Evolutionary conservation across 2,329 filamentous ascomycete species (phyloP), one percentile per base, ranked within the genome.

Genomic region (Trichoderma atroviride): DNA sequence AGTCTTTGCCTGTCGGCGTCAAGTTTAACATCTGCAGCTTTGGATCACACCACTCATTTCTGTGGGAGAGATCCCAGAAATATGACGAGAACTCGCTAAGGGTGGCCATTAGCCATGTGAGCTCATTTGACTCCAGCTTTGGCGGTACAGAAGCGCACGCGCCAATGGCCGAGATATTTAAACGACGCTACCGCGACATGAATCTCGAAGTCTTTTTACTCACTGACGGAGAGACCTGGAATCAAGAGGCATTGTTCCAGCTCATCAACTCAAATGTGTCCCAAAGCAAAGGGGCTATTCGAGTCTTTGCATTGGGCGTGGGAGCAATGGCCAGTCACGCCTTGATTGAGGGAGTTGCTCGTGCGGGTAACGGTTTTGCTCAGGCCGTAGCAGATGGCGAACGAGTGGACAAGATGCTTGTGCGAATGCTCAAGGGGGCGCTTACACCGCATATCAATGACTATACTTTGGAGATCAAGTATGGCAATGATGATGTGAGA

Each of bases 21-120:
- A 87, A 87, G 74, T 92, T 92, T 82, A 92, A 92, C 75, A 89
- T 92, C 66, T 90, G 87, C 75, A 90, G 88, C 5, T 92, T 92
- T 64, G 90, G 90, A 14, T 81, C 77, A 1, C 47, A 7, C 0
- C 79, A 82, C 70, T 71, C 74, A 1, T 86, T 86, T 63, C 77
- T 88, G 7, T 89, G 83, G 81, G 60, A 76, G 0, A 79, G 80
- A 33, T 87, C 86, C 2, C 77, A 79, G 59, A 76, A 77, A 0
- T 88, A 87, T 69, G 80, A 78, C 68, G 79, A 83, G 29, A 76
- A 80, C 0, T 83, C 77, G 0, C 75, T 88, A 0, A 74, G 81
- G 0, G 66, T 79, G 62, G 87, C 86, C 0, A 77, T 79, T 4
- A 53, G 70, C 0, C 78, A 87, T 69, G 78, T 86, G 9, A 72